Evolutionary conservation across 176 grass and related monocot species (phyloP).

Genomic region (Oryza meridionalis): DNA sequence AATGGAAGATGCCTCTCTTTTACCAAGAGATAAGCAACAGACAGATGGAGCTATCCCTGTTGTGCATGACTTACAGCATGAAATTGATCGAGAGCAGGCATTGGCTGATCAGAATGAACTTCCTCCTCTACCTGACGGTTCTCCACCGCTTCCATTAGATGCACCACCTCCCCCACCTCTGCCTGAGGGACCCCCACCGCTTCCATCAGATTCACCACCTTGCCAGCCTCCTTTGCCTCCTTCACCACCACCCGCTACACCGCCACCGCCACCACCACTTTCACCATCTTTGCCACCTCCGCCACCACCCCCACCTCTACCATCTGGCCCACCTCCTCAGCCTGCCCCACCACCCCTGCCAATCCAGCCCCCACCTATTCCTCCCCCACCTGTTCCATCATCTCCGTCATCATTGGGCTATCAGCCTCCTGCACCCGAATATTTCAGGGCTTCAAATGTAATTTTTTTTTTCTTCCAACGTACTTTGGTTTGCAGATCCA

Average conservation of each 20-base stretch:
- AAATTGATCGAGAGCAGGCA: slow-evolving; percentile 29
- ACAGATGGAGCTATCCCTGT: slow-evolving; percentile 39
- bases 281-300: slow-evolving; percentile 71
- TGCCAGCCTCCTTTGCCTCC: slow-evolving; percentile 71
- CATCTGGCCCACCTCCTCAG: slow-evolving; percentile 55
- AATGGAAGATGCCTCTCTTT: slow-evolving; percentile 61
- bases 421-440: slow-evolving; percentile 57
- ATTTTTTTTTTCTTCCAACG: slow-evolving; percentile 33
- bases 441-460: slow-evolving; percentile 73
- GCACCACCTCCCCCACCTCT: slow-evolving; percentile 63
- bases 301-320: slow-evolving; percentile 56
- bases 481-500: slow-evolving; percentile 41
- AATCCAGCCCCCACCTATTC: slow-evolving; percentile 52
- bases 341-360: slow-evolving; percentile 62
- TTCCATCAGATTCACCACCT: slow-evolving; percentile 70
- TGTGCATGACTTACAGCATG: slow-evolving; percentile 45
- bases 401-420: slow-evolving; percentile 64
- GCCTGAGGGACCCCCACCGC: slow-evolving; percentile 51
- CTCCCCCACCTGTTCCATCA: slow-evolving; percentile 55
- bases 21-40: slow-evolving; percentile 46
- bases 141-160: slow-evolving; percentile 71
- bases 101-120: slow-evolving; percentile 57
- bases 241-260: slow-evolving; percentile 68
- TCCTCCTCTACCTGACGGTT: slow-evolving; percentile 58
- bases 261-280: slow-evolving; percentile 44